Base-by-base conservation (phyloP, 768 basidiomycete genomes). In the Auricularia sp. region DNA sequence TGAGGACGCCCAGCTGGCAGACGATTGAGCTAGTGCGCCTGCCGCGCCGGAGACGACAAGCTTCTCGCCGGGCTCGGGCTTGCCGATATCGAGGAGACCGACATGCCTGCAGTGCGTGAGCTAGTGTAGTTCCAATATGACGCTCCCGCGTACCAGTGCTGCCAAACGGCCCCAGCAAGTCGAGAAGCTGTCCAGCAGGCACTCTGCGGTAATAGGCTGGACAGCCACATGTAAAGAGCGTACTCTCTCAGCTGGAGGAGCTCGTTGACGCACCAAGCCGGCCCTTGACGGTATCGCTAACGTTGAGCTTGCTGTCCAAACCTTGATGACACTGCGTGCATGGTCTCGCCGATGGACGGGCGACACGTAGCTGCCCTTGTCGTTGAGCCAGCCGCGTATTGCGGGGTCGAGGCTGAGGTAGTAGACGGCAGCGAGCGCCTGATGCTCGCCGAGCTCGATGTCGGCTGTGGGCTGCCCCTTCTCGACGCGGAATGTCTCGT, bases 21-120 rank as follows among this genome's bases (percentile, higher is more conserved):
- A 80, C 90, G 64, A 92, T 74, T 8, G 86, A 83, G n/a, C 94
- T 92, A 10, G 92, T 90, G 1, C 87, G 10, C 94, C 95, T 8
- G 96, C 95, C 2, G 95, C 95, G 21, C 93, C 95, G 0, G 92
- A 92, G 13, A 88, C 88, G 29, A 98, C 82, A 61, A 96, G 83
- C 0, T 83, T 90, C 66, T 98, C 94, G 13, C 94, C 93, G 0
- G 86, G 74, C 73, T 95, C 89, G 70, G 95, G 74, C 66, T 90
- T 75, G 18, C 87, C 92, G 58, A 96, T 80, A 59, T 92, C 90
- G 73, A 85, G 79, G 35, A 98, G 79, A 8, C 95, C 4, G 94
- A 95, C 72, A 94, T 70, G 8, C 91, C 91, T 89, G 70, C 47
- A 35, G 3, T 33, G 65, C 67, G 66, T 21, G 36, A 39, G 33